Evolutionary conservation across 768 basidiomycete species (phyloP).

Genomic region (Kwoniella pini): DNA sequence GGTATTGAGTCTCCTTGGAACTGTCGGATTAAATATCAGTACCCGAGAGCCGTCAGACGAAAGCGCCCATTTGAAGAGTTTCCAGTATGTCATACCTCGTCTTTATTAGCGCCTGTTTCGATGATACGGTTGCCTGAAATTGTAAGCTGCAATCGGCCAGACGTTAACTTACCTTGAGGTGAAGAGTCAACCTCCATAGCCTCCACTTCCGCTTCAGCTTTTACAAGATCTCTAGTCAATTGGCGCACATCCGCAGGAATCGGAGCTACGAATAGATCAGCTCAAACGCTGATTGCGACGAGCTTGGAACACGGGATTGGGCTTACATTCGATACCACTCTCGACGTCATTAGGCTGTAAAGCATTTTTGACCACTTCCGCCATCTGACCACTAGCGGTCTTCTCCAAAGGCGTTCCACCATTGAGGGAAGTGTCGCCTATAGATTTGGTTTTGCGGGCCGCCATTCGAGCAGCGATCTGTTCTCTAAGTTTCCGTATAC

Average conservation of each 20-base stretch:
- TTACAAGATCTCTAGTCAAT: constrained; percentile 14
- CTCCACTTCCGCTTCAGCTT: constrained; percentile 19
- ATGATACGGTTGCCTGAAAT: too few relatives aligned
- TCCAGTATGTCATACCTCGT: too few relatives aligned
- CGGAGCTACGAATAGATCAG: constrained; percentile 1
- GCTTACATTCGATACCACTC: constrained; percentile 5
- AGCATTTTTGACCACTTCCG: not conserved
- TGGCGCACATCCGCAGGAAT: constrained; percentile 14
- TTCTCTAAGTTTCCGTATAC: constrained; percentile 36
- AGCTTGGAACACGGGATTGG: not conserved
- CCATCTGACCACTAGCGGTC: not conserved
- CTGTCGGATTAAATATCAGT: not conserved
- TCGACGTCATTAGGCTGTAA: not conserved
- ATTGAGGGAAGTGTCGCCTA: not conserved
- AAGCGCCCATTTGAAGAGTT: too few relatives aligned
- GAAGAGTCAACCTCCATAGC: constrained; percentile 17
- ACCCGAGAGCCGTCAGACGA: too few relatives aligned
- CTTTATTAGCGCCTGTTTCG: too few relatives aligned
- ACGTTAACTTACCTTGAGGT: not conserved
- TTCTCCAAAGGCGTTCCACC: not conserved
- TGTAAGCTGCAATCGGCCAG: not conserved
- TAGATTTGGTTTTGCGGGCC: constrained; percentile 12
- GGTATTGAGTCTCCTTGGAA: not conserved
- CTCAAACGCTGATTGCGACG: not conserved
- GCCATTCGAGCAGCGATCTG: constrained; percentile 38